A percentile compares a stretch with the other conserved stretches of the same genome.
These are phyloP conservation scores for Rhododendron vialii DNA, from an alignment of 148 eudicot species.

Conservation along the genomic window DNA sequence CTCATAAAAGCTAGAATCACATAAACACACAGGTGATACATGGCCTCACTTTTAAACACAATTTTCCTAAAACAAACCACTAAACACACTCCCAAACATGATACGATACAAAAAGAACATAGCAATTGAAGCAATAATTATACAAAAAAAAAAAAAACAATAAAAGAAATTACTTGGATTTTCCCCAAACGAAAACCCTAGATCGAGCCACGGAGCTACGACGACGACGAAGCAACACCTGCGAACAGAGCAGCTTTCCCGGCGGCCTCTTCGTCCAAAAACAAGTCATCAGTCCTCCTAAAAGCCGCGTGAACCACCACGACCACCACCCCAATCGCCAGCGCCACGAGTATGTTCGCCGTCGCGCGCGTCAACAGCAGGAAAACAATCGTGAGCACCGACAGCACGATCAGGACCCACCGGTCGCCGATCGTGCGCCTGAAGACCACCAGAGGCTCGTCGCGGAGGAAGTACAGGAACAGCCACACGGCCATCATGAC, in stretches of 20 bases:
- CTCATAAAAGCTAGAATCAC: neutral
- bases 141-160: neutral
- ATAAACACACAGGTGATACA: neutral
- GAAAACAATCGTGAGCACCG: slow-evolving; percentile 40
- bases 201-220: neutral
- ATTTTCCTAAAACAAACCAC: neutral
- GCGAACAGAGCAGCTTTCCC: slow-evolving; percentile 30
- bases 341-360: slow-evolving; percentile 33
- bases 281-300: slow-evolving; percentile 61
- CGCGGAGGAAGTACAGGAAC: slow-evolving; percentile 70
- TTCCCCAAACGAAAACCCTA: neutral
- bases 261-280: slow-evolving; percentile 50
- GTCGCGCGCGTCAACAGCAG: slow-evolving; percentile 58
- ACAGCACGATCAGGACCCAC: slow-evolving; percentile 35
- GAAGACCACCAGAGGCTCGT: slow-evolving; percentile 51
- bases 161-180: neutral
- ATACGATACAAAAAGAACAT: neutral
- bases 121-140: neutral
- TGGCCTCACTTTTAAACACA: neutral
- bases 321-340: slow-evolving; percentile 33
- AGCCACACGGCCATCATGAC: slow-evolving; percentile 61
- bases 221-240: slow-evolving; percentile 4
- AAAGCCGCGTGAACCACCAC: slow-evolving; percentile 49
- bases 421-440: slow-evolving; percentile 39
- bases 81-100: neutral